Percentiles rank a stretch among this genome's conserved stretches.
Evolutionary conservation across 345 rosid species (phyloP).

Genomic region (Firmiana major): DNA sequence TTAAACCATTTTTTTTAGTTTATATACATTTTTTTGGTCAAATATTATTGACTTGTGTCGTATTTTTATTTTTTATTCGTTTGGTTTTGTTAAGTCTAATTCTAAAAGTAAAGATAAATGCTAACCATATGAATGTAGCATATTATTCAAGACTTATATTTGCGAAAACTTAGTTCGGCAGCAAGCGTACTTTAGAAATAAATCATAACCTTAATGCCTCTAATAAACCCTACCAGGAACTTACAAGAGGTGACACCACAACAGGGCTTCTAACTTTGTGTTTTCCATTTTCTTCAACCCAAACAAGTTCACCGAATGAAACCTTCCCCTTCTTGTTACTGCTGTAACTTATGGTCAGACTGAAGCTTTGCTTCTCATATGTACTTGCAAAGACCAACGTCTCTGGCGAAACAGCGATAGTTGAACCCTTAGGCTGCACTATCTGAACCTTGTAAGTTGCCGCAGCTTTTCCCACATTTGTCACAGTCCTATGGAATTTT

Average conservation of each 20-base stretch:
- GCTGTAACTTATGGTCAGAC: conserved; percentile 13
- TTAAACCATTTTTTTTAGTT: too few relatives aligned
- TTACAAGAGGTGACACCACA: conserved; percentile 20
- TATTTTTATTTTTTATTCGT: too few relatives aligned
- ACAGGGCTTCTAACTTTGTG: conserved; percentile 39
- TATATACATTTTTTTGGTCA: too few relatives aligned
- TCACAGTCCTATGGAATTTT: conserved; percentile 29
- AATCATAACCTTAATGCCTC: background rate
- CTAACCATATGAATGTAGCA: background rate
- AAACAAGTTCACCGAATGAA: conserved; percentile 31
- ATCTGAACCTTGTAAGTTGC: conserved; percentile 30
- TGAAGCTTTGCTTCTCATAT: conserved; percentile 27
- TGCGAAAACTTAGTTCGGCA: background rate
- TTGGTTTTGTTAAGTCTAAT: too few relatives aligned
- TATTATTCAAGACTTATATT: background rate
- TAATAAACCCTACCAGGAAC: background rate
- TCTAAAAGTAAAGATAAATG: too few relatives aligned
- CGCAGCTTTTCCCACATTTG: conserved; percentile 35
- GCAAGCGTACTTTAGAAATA: background rate
- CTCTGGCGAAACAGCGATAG: conserved; percentile 22
- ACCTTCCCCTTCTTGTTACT: conserved; percentile 6
- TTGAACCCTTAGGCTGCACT: conserved; percentile 20
- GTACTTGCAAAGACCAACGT: conserved; percentile 23
- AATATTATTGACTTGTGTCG: too few relatives aligned
- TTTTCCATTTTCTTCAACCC: conserved; percentile 34